Percentiles rank a stretch among this genome's conserved stretches.
These are phyloP conservation scores for Solanum ossicruentum DNA, from an alignment of 257 asterid species.

Conservation along the genomic window DNA sequence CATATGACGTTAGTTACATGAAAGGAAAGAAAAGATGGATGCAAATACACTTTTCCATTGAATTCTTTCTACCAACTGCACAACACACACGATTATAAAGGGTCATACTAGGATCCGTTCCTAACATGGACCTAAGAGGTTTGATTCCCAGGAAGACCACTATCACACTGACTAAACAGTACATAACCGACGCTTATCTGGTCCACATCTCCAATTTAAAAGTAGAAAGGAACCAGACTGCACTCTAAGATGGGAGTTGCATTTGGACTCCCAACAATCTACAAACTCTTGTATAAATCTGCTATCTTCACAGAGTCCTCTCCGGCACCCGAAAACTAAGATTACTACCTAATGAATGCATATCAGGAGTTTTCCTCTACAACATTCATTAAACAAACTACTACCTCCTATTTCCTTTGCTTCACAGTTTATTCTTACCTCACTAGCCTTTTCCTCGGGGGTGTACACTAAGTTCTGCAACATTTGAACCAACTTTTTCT, in stretches of 20 bases:
- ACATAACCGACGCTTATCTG: constrained; percentile 13
- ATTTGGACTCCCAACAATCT: constrained; percentile 21
- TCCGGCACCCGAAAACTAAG: constrained; percentile 10
- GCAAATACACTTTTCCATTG: constrained; percentile 7
- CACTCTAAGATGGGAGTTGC: constrained; percentile 13
- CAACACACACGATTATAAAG: background rate
- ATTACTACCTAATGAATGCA: background rate
- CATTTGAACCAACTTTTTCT: background rate
- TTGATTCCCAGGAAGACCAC: constrained; percentile 19
- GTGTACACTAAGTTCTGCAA: background rate
- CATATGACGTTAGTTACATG: background rate
- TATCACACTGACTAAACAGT: constrained; percentile 5
- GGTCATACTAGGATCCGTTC: constrained; percentile 31
- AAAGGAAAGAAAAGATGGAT: background rate
- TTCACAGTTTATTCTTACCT: constrained; percentile 4
- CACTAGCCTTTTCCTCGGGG: background rate
- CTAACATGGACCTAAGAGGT: constrained; percentile 28
- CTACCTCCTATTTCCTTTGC: constrained; percentile 3
- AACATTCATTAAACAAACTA: constrained; percentile 7
- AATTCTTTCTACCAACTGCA: constrained; percentile 9
- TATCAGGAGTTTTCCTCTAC: background rate
- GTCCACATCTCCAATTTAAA: constrained; percentile 38
- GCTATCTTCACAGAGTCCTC: constrained; percentile 5
- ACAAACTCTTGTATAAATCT: constrained; percentile 15
- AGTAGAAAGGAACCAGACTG: constrained; percentile 24